Conservation (phyloP, 768 basidiomycete species). For the Panaeolus papilionaceus region DNA sequence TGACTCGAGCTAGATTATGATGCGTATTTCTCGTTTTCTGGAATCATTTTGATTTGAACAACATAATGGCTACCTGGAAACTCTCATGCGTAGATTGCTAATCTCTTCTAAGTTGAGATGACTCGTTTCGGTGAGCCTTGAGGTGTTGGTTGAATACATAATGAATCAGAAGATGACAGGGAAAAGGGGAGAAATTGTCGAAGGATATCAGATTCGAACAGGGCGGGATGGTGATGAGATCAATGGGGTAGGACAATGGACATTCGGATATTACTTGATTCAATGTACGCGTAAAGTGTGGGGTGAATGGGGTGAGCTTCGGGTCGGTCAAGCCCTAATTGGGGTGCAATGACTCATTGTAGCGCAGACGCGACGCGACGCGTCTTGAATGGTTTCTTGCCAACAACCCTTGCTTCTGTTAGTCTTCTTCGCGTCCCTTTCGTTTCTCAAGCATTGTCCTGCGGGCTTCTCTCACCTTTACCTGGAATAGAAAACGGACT, state of each 20-base stretch:
- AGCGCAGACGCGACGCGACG: background rate
- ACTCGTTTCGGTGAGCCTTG: constrained; percentile 2
- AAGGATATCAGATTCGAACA: background rate
- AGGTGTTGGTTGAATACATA: constrained; percentile 1
- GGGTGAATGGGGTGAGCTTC: background rate
- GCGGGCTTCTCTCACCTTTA: background rate
- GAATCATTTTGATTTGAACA: background rate
- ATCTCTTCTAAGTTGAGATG: background rate
- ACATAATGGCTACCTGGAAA: background rate
- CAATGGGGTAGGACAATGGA: constrained; percentile 8
- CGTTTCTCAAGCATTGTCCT: background rate
- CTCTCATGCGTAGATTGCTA: background rate
- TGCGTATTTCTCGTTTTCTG: background rate
- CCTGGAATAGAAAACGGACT: background rate
- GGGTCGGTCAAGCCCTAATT: background rate
- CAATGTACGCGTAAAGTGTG: constrained; percentile 7
- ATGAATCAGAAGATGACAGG: background rate
- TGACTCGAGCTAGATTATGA: background rate
- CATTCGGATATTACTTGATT: constrained; percentile 3
- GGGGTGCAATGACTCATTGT: background rate
- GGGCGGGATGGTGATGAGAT: constrained; percentile 8
- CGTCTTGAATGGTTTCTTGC: background rate
- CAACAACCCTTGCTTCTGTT: background rate
- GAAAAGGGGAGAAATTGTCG: background rate
- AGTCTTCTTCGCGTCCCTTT: background rate